Evolutionary conservation across 169 alveolate species (phyloP), one percentile per base, ranked within the genome.

Genomic region (Eimeria falciformis): DNA sequence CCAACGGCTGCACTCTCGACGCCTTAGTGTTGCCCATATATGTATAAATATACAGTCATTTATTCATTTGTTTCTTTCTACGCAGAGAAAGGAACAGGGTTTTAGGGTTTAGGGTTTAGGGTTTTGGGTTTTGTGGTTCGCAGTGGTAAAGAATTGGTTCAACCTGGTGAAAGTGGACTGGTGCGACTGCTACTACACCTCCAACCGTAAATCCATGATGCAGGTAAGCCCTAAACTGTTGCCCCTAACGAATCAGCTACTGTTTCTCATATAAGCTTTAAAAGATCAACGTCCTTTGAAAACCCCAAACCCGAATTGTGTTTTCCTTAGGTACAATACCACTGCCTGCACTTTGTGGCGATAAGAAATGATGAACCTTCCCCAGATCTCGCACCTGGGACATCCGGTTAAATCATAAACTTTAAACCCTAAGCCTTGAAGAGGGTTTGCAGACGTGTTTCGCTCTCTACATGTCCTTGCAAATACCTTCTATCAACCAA

Each of bases 321-420:
- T 43, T 14, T n/a, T 73, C 45, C 7, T 0, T 79, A 87, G 92
- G 96, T 97, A 40, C 97, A 96, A 90, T 97, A 97, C 94, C 96
- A 95, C 82, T 97, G 99, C 88, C 94, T 97, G 37, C 97, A 94
- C 92, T 97, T 97, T 91, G 97, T 95, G 53, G 98, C 98, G 21
- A 86, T 97, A 25, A 93, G 98, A 29, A 97, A 96, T 91, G 95
- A 56, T n/a, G 73, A 25, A 55, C 87, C 86, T 5, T 23, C 84
- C 21, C 78, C 92, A 2, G 84, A 73, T 56, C 62, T 73, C 29
- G 65, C 84, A 12, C 62, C 62, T 9, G 84, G 84, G 40, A 45
- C 12, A 2, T 43, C 62, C 37, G 84, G 65, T 62, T 73, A 45
- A 73, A 73, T 62, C 62, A 33, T 73, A 73, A 73, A 45, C 84